A percentile compares a stretch with the other conserved stretches of the same genome.
Evolutionary conservation across 495 filamentous ascomycete species (phyloP).

Genomic region (Podospora australis): DNA sequence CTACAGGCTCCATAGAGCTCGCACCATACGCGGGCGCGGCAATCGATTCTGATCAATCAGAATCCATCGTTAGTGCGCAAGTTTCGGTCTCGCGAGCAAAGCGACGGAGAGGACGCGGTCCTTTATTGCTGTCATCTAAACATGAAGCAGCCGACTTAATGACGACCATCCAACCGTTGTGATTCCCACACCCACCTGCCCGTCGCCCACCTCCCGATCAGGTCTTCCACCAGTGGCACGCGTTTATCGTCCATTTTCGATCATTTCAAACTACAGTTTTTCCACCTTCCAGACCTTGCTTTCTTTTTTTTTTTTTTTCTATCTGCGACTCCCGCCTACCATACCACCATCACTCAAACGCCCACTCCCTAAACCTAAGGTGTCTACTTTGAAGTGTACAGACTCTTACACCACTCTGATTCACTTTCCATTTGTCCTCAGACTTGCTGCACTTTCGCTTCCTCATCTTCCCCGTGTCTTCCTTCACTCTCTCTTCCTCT

Average conservation of each 20-base stretch:
- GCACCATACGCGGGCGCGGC: slow-evolving; percentile 5
- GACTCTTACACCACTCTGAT: no score
- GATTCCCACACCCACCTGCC: slow-evolving; percentile 10
- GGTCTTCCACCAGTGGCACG: not conserved
- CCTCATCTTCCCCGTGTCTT: no score
- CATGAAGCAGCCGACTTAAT: slow-evolving; percentile 6
- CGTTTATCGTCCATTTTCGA: no score
- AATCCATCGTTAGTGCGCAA: slow-evolving; percentile 13
- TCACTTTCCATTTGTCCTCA: no score
- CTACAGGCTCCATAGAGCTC: not conserved
- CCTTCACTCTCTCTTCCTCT: no score
- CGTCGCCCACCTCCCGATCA: not conserved
- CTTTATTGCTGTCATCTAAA: slow-evolving; percentile 15
- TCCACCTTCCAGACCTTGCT: not conserved
- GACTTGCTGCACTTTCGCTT: no score
- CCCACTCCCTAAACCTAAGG: not conserved
- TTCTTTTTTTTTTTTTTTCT: no score
- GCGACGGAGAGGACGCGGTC: slow-evolving; percentile 4
- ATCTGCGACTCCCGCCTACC: not conserved
- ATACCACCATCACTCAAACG: not conserved
- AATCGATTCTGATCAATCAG: slow-evolving; percentile 14
- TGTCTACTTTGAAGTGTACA: no score
- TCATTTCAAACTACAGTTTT: no score
- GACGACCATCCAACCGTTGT: not conserved
- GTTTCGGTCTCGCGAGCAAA: slow-evolving; percentile 11